Conservation (phyloP, 805 yeast genomes). For the Pichia phayaonensis region DNA sequence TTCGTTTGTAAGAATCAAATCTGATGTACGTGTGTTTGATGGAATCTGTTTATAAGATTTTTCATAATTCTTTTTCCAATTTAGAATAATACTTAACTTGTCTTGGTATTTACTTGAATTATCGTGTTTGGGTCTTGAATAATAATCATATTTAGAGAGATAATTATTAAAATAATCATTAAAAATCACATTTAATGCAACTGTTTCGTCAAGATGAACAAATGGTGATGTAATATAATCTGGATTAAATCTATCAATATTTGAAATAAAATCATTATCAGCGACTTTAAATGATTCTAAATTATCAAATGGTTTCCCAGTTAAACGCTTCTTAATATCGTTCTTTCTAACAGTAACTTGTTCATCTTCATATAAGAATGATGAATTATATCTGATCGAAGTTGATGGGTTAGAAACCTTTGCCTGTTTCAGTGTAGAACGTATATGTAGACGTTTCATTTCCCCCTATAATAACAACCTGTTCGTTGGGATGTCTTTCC, state of each 20-base stretch:
- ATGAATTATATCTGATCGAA: neutral
- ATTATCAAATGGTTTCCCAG: slow-evolving; percentile 7
- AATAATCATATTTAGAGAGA: slow-evolving; percentile 15
- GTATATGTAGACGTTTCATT: neutral
- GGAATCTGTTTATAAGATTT: neutral
- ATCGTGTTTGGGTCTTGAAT: slow-evolving; percentile 15
- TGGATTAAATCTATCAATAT: neutral
- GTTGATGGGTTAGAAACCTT: neutral
- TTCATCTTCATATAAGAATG: neutral
- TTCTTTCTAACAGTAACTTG: neutral
- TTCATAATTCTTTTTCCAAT: neutral
- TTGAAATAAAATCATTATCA: neutral
- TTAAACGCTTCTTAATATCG: neutral
- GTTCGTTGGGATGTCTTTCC: neutral
- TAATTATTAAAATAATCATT: neutral
- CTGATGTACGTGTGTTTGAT: neutral
- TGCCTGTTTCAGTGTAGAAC: neutral
- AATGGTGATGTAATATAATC: slow-evolving; percentile 9
- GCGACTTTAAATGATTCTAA: neutral
- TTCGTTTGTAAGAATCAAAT: slow-evolving; percentile 1
- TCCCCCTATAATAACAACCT: neutral
- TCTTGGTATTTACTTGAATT: neutral
- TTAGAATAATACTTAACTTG: neutral
- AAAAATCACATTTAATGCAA: slow-evolving; percentile 14
- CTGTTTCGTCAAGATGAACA: slow-evolving; percentile 8